These are phyloP conservation scores for Populus trichocarpa DNA, from an alignment of 441 rosid species.

Conservation along the genomic window DNA sequence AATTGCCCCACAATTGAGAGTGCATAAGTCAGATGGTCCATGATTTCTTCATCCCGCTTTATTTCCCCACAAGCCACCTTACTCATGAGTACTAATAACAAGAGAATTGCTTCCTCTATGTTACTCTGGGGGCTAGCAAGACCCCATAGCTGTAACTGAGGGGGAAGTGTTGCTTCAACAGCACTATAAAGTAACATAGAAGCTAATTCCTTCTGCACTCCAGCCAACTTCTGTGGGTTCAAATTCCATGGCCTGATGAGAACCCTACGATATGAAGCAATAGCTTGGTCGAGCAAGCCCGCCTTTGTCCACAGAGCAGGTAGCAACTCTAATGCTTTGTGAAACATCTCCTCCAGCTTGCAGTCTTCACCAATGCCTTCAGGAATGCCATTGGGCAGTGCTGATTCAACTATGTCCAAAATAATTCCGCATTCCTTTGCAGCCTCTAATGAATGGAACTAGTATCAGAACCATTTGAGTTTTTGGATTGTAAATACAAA, in stretches of 20 bases:
- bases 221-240: slow-evolving; percentile 64
- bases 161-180: slow-evolving; percentile 52
- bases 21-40: slow-evolving; percentile 77
- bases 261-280: slow-evolving; percentile 64
- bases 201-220: slow-evolving; percentile 75
- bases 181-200: slow-evolving; percentile 69
- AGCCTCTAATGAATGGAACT: slow-evolving; percentile 59
- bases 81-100: slow-evolving; percentile 63
- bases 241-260: slow-evolving; percentile 79
- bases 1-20: slow-evolving; percentile 66
- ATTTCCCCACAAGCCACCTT: slow-evolving; percentile 63
- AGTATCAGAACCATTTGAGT: slow-evolving; percentile 20
- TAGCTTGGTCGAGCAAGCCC: slow-evolving; percentile 63
- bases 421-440: slow-evolving; percentile 81
- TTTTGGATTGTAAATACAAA: background rate
- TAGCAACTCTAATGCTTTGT: slow-evolving; percentile 76
- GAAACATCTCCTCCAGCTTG: slow-evolving; percentile 78
- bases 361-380: slow-evolving; percentile 49
- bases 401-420: slow-evolving; percentile 68
- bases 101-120: slow-evolving; percentile 79
- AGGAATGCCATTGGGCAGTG: slow-evolving; percentile 67
- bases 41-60: slow-evolving; percentile 76
- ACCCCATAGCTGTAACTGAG: slow-evolving; percentile 37
- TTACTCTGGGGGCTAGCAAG: slow-evolving; percentile 44
- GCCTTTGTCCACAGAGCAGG: slow-evolving; percentile 71